Base-by-base conservation (phyloP, 2,329 filamentous ascomycete species). In the Aureobasidium vineae region DNA sequence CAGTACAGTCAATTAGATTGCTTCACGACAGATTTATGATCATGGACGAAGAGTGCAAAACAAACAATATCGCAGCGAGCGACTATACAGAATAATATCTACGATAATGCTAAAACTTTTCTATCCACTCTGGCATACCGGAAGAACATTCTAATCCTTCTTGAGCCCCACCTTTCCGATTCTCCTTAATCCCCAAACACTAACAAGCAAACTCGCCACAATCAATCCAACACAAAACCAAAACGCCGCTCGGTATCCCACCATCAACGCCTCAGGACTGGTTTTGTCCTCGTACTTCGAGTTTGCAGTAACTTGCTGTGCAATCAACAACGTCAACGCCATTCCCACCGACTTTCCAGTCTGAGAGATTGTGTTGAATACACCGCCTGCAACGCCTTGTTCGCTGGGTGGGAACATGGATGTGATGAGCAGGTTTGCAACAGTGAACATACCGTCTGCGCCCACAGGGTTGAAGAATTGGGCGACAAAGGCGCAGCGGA, bases 81-180 rank as follows among this genome's bases (percentile, higher is more conserved):
- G 38, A 41, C 21, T 23, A 15, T 47, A 2, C 15, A 47, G 3
- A 0, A 26, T 47, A 23, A 1, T 26, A 15, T 26, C 3, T 15
- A 16, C 21, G 26, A 47, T 2, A 16, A 47, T 26, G 11, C 21
- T 16, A 26, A 47, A 49, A 28, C 45, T 19, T 49, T 49, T 49
- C 5, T 2, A 7, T 23, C 21, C 13, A 8, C 1, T 1, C 23
- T 1, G 23, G 16, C 11, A 49, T 49, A 6, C 6, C 6, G 2
- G 2, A 19, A 43, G 2, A n/a, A 33, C 1, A 36, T 21, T 33
- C 26, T 43, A 78, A 47, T 79, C 77, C 63, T 74, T 73, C 74
- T 80, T 80, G 64, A 77, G 70, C 3, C 80, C 79, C 45, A 81
- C 77, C 66, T 76, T 80, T 11, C 79, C 80, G 54, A 81, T 78